phyloP scores from a whole-genome alignment of 1,284 basidiomycete genomes.

The Heterobasidion annosum region DNA sequence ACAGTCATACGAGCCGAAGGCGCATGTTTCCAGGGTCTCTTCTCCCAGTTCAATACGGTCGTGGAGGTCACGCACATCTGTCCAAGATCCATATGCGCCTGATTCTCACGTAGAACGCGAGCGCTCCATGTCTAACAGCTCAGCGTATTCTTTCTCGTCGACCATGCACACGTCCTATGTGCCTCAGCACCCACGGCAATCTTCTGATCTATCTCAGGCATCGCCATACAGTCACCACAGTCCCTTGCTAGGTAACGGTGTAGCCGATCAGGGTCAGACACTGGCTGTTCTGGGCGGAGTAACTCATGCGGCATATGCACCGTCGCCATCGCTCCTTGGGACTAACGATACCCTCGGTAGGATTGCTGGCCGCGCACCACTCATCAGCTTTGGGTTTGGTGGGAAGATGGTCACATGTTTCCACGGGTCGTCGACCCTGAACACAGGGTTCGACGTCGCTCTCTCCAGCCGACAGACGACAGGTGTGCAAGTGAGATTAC shows the following conservation, averaged over 20 bases:
- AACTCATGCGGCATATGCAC: slow-evolving; percentile 52
- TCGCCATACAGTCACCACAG: slow-evolving; percentile 4
- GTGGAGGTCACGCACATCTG: slow-evolving; percentile 6
- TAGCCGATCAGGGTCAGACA: slow-evolving; percentile 10
- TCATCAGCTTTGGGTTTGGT: slow-evolving; percentile 85
- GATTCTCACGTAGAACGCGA: slow-evolving; percentile 17
- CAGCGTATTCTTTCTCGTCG: slow-evolving; percentile 31
- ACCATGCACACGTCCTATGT: slow-evolving; percentile 32
- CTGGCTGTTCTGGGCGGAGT: slow-evolving; percentile 28
- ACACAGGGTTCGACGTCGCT: slow-evolving; percentile 70
- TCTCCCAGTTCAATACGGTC: slow-evolving; percentile 18
- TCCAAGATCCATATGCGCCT: slow-evolving; percentile 18
- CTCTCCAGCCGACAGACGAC: slow-evolving; percentile 64
- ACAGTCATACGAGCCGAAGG: slow-evolving; percentile 2
- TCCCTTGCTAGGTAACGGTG: slow-evolving; percentile 8
- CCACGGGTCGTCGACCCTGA: slow-evolving; percentile 60
- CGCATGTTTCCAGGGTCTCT: slow-evolving; percentile 7
- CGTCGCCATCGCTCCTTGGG: slow-evolving; percentile 69
- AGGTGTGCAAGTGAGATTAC: slow-evolving; percentile 56
- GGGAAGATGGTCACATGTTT: slow-evolving; percentile 84
- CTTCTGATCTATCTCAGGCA: background rate
- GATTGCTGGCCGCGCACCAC: slow-evolving; percentile 63
- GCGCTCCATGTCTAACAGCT: slow-evolving; percentile 42
- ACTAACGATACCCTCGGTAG: slow-evolving; percentile 79
- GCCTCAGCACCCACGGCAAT: slow-evolving; percentile 17